A percentile compares a stretch with the other conserved stretches of the same genome.
Evolutionary conservation across 345 rosid species (phyloP).

Genomic region (Acer campestre): DNA sequence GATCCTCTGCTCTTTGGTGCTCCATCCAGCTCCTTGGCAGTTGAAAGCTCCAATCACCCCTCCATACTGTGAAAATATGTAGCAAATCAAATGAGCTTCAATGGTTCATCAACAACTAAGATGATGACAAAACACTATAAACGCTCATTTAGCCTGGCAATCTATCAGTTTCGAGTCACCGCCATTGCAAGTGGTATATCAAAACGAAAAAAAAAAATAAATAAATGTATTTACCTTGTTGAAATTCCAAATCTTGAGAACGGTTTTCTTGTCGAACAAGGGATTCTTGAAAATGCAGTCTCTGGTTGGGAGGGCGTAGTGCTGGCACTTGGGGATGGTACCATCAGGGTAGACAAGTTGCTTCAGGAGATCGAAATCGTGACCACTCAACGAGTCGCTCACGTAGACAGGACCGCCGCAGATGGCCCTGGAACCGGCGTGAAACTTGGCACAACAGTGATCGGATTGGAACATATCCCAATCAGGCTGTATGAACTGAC

Average conservation of each 20-base stretch:
- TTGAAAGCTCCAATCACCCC: slow-evolving; percentile 92
- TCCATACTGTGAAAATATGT: slow-evolving; percentile 49
- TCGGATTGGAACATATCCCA: slow-evolving; percentile 99
- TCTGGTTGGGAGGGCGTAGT: slow-evolving; percentile 78
- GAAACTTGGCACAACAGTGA: slow-evolving; percentile 81
- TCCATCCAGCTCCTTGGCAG: slow-evolving; percentile 98
- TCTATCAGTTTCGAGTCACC: no score
- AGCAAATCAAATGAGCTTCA: neutral
- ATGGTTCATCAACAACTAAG: neutral
- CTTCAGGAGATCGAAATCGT: slow-evolving; percentile 73
- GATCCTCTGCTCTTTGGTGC: slow-evolving; percentile 53
- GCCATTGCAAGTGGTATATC: no score
- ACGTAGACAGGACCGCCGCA: slow-evolving; percentile 89
- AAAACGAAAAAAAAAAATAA: no score
- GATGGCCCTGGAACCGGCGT: slow-evolving; percentile 84
- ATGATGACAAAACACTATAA: no score
- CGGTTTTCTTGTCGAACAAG: slow-evolving; percentile 65
- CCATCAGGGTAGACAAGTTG: slow-evolving; percentile 77
- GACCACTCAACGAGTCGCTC: slow-evolving; percentile 73
- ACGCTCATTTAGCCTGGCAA: no score
- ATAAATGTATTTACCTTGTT: slow-evolving; percentile 52
- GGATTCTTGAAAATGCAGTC: slow-evolving; percentile 89
- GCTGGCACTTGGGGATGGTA: slow-evolving; percentile 74
- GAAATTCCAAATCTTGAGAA: slow-evolving; percentile 89
- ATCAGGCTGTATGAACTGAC: slow-evolving; percentile 85